Conservation (phyloP, 2,329 filamentous ascomycete genomes). For the Fusarium papillatum region DNA sequence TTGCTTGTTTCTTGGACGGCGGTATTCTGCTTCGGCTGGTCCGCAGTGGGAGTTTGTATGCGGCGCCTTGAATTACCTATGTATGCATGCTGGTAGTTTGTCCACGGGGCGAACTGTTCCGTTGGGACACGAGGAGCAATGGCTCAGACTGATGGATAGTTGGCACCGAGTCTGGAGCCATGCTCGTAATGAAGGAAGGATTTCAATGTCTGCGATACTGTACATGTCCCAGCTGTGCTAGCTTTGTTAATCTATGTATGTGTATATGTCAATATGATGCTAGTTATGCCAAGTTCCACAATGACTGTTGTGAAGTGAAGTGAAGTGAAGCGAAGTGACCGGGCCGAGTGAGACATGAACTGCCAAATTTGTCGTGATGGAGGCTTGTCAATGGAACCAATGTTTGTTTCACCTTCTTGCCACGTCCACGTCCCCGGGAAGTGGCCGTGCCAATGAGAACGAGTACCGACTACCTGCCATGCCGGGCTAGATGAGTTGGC, state of each 20-base stretch:
- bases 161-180: slow-evolving; percentile 22
- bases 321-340: background rate
- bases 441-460: background rate
- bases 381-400: background rate
- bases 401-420: background rate
- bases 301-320: background rate
- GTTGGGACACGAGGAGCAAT: slow-evolving; percentile 36
- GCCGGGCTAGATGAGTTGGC: slow-evolving; percentile 21
- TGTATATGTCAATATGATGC: background rate
- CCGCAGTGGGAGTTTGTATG: slow-evolving; percentile 45
- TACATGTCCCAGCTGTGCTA: background rate
- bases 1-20: slow-evolving; percentile 39
- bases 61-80: slow-evolving; percentile 38
- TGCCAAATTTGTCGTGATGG: background rate
- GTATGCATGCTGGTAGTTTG: slow-evolving; percentile 37
- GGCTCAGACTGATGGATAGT: slow-evolving; percentile 31
- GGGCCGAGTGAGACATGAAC: background rate
- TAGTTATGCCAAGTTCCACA: background rate
- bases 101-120: slow-evolving; percentile 20
- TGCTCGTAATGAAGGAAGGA: slow-evolving; percentile 38
- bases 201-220: slow-evolving; percentile 25
- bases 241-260: background rate
- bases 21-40: slow-evolving; percentile 51
- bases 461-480: background rate
- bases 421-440: background rate